Evolutionary conservation across 768 basidiomycete genomes (phyloP).

Genomic region (Macrolepiota dolichaula): DNA sequence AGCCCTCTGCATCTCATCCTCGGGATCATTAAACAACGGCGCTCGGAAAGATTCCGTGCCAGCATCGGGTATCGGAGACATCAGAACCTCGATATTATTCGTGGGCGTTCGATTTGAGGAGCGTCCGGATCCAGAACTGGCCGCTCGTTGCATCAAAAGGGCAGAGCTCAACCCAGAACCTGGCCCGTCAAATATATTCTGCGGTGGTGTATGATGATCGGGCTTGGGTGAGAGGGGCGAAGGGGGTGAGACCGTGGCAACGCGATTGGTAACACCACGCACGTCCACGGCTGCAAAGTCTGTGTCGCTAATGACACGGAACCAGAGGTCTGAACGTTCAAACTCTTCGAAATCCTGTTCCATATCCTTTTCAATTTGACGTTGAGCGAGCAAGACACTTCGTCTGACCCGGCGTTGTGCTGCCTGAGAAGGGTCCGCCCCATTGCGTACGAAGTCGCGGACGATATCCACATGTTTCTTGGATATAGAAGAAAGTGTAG

Average conservation of each 20-base stretch:
- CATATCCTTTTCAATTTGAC: conserved; percentile 86
- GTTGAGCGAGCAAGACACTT: conserved; percentile 81
- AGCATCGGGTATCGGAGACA: conserved; percentile 61
- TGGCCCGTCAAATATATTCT: conserved; percentile 30
- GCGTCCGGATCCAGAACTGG: conserved; percentile 35
- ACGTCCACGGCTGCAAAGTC: conserved; percentile 32
- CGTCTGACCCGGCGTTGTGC: conserved; percentile 59
- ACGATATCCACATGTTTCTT: conserved; percentile 71
- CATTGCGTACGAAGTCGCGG: conserved; percentile 56
- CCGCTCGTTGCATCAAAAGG: conserved; percentile 35
- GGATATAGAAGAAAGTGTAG: conserved; percentile 60
- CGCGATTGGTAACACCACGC: conserved; percentile 12
- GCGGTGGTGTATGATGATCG: neutral
- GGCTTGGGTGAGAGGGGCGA: conserved; percentile 6
- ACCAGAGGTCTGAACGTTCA: conserved; percentile 86
- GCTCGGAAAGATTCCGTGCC: conserved; percentile 57
- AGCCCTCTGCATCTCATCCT: conserved; percentile 66
- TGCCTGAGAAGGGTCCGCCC: conserved; percentile 35
- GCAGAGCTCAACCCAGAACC: conserved; percentile 32
- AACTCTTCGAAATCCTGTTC: conserved; percentile 91
- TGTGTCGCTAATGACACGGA: conserved; percentile 78
- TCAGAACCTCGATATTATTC: conserved; percentile 77
- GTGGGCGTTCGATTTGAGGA: conserved; percentile 28
- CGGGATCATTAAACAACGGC: conserved; percentile 79
- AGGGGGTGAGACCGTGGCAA: neutral